phyloP scores from a whole-genome alignment of 2,329 filamentous ascomycete genomes.

The Apiospora koreana region DNA sequence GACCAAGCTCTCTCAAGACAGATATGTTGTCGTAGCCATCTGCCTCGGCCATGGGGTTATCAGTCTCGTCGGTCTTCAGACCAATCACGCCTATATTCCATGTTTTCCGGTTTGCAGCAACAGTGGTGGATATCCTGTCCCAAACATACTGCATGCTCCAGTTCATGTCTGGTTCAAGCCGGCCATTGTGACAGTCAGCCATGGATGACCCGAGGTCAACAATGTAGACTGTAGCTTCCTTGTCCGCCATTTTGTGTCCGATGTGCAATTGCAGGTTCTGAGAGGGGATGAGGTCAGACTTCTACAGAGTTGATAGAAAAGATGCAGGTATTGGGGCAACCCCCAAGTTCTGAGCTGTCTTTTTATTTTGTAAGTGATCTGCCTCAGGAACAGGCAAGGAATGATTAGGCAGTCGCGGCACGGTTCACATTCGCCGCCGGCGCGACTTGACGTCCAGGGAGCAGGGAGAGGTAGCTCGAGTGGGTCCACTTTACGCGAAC shows the following conservation, averaged over 20 bases:
- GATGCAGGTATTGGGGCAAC: neutral
- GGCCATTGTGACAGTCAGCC: conserved; percentile 69
- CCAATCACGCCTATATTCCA: conserved; percentile 78
- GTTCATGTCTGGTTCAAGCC: conserved; percentile 78
- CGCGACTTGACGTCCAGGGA: conserved; percentile 4
- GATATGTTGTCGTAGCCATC: conserved; percentile 81
- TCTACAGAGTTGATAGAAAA: neutral
- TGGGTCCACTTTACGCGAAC: conserved; percentile 14
- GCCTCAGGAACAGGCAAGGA: neutral
- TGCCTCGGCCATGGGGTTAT: conserved; percentile 65
- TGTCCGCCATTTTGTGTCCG: conserved; percentile 72
- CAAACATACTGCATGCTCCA: conserved; percentile 91
- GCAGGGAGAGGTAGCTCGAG: neutral
- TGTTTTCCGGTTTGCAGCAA: conserved; percentile 69
- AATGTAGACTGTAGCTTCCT: conserved; percentile 91
- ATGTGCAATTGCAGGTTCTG: neutral
- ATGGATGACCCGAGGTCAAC: conserved; percentile 88
- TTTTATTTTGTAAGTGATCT: conserved; percentile 1
- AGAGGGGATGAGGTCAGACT: neutral
- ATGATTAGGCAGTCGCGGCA: conserved; percentile 15
- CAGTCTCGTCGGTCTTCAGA: conserved; percentile 76
- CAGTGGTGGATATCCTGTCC: conserved; percentile 83
- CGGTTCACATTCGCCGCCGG: conserved; percentile 13
- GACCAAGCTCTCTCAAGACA: conserved; percentile 69
- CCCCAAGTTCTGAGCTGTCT: neutral